These are phyloP conservation scores for Bidens hawaiensis DNA, from an alignment of 140 eudicot species.

Conservation along the genomic window DNA sequence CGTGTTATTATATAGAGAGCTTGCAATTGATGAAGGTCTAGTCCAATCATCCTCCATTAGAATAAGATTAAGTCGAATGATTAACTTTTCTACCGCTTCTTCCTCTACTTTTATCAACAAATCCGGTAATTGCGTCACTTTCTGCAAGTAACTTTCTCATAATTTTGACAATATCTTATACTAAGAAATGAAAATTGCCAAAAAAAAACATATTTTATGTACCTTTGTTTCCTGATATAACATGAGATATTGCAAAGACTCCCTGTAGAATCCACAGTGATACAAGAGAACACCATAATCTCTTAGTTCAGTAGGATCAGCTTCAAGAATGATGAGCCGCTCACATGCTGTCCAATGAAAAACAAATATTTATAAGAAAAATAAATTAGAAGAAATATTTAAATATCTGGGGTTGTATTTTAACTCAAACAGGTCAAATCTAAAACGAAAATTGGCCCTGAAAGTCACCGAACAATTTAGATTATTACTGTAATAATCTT, in stretches of 20 bases:
- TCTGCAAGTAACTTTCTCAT: conserved; percentile 19
- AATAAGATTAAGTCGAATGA: conserved; percentile 68
- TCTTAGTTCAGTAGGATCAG: conserved; percentile 57
- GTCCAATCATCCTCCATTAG: conserved; percentile 74
- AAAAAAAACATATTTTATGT: too few relatives aligned
- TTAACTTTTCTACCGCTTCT: conserved; percentile 65
- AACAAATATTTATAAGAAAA: too few relatives aligned
- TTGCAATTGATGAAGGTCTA: conserved; percentile 42
- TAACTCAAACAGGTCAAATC: too few relatives aligned
- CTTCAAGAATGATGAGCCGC: conserved; percentile 65
- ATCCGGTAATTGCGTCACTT: conserved; percentile 29
- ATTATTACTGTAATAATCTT: too few relatives aligned
- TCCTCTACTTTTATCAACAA: conserved; percentile 41
- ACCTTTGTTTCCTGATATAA: conserved; percentile 67
- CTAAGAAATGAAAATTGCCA: background rate
- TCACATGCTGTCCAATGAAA: conserved; percentile 67
- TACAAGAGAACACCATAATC: conserved; percentile 81
- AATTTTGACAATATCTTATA: background rate
- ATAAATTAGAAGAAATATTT: too few relatives aligned
- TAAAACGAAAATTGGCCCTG: too few relatives aligned
- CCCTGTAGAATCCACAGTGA: conserved; percentile 74
- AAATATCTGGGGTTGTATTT: too few relatives aligned
- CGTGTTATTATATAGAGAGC: conserved; percentile 53
- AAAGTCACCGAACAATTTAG: too few relatives aligned
- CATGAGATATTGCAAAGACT: conserved; percentile 56